These are phyloP conservation scores for Urostyla sp. DNA, from an alignment of 73 alveolate species.

Conservation along the genomic window DNA sequence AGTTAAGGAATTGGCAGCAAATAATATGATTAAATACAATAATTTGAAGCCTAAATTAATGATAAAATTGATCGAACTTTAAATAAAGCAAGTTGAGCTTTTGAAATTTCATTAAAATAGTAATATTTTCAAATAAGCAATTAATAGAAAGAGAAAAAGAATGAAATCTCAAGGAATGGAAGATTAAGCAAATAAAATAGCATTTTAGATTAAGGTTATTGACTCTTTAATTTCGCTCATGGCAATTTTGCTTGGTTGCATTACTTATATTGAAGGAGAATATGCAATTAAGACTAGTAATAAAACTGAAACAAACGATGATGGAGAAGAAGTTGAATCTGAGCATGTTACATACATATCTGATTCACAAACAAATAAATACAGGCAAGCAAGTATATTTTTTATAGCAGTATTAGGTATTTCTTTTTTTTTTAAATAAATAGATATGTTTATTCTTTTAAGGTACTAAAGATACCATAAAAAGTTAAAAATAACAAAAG, in stretches of 20 bases:
- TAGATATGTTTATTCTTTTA: conserved; percentile 15
- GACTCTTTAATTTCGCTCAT: conserved; percentile 38
- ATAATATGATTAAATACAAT: conserved; percentile 2
- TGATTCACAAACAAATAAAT: conserved; percentile 20
- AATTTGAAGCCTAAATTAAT: conserved; percentile 29
- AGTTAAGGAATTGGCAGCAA: conserved; percentile 7
- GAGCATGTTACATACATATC: conserved; percentile 27
- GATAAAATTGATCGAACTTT: conserved; percentile 32
- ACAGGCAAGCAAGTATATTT: conserved; percentile 37
- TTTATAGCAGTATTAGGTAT: conserved; percentile 38
- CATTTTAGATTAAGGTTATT: conserved; percentile 30
- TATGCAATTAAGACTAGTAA: not conserved
- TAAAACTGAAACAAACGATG: not conserved
- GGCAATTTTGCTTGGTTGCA: conserved; percentile 40
- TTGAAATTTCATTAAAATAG: conserved; percentile 39
- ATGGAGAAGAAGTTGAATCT: not conserved
- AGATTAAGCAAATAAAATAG: conserved; percentile 24
- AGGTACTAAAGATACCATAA: conserved; percentile 26
- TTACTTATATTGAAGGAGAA: conserved; percentile 61
- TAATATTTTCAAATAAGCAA: not conserved
- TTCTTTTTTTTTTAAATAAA: not conserved
- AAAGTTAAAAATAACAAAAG: conserved; percentile 34
- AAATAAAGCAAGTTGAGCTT: conserved; percentile 39
- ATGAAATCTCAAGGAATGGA: conserved; percentile 31
- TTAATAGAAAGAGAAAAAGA: conserved; percentile 39